Conservation (phyloP, 148 eudicot species). For the Diospyros kaki region DNA sequence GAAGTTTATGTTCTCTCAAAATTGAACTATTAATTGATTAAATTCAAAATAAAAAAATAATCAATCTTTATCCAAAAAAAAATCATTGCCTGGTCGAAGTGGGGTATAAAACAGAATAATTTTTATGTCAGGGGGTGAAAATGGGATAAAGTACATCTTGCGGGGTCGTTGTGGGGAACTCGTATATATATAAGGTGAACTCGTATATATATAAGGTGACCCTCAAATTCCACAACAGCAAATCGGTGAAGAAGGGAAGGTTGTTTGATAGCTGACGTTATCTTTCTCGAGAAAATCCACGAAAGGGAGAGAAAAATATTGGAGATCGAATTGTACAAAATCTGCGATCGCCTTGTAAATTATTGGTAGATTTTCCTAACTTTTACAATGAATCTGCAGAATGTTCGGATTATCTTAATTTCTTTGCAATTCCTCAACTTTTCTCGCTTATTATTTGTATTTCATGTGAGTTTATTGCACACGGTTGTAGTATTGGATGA, state of each 20-base stretch:
- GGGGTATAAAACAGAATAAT: too few relatives aligned
- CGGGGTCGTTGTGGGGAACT: too few relatives aligned
- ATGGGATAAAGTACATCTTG: too few relatives aligned
- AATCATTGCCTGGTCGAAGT: too few relatives aligned
- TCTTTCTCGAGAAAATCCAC: not conserved
- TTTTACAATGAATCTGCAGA: not conserved
- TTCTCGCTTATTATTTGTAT: not conserved
- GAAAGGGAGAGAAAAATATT: not conserved
- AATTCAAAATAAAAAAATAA: too few relatives aligned
- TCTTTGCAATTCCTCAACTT: not conserved
- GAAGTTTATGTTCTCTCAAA: too few relatives aligned
- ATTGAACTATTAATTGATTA: too few relatives aligned
- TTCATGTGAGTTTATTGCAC: not conserved
- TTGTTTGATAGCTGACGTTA: conserved; percentile 5
- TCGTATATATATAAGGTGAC: too few relatives aligned
- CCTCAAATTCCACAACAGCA: not conserved
- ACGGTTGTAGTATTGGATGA: conserved; percentile 1
- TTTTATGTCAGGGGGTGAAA: too few relatives aligned
- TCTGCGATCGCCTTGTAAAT: not conserved
- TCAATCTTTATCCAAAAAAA: too few relatives aligned
- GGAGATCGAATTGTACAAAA: not conserved
- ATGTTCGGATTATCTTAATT: not conserved
- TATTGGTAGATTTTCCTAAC: not conserved
- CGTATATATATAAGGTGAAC: too few relatives aligned
- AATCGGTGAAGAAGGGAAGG: conserved; percentile 8